Conservation (phyloP, 495 filamentous ascomycete species). For the Podospora pseudoanserina region DNA sequence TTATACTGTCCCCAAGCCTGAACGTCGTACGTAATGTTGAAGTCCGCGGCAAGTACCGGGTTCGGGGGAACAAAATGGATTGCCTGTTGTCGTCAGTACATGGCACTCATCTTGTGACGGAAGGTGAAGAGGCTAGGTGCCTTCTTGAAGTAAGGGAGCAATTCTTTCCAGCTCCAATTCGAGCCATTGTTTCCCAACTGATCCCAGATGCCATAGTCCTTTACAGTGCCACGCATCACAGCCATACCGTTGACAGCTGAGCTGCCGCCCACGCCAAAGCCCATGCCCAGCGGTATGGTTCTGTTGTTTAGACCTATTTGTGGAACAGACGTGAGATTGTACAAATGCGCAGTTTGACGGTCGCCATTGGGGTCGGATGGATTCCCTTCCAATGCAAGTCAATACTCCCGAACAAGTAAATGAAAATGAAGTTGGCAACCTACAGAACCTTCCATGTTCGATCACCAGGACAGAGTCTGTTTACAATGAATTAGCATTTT, state of each 20-base stretch:
- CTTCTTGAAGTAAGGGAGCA: constrained; percentile 45
- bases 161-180: constrained; percentile 42
- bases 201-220: constrained; percentile 47
- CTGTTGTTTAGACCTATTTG: constrained; percentile 37
- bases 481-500: constrained; percentile 17
- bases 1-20: constrained; percentile 1
- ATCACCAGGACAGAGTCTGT: constrained; percentile 14
- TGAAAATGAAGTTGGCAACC: background rate
- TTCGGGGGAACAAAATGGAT: background rate
- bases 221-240: constrained; percentile 38
- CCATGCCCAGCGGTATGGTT: constrained; percentile 29
- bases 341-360: constrained; percentile 15
- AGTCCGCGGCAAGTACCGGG: background rate
- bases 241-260: constrained; percentile 49
- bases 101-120: too few species aligned
- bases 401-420: constrained; percentile 16
- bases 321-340: constrained; percentile 39
- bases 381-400: constrained; percentile 20
- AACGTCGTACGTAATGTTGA: background rate
- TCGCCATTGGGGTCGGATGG: background rate
- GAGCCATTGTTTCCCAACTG: constrained; percentile 32
- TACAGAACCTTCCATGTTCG: constrained; percentile 13
- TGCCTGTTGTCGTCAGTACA: background rate
- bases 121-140: background rate
- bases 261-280: constrained; percentile 43